These are phyloP conservation scores for Fusarium sp. DNA, from an alignment of 2,329 filamentous ascomycete genomes.

Conservation along the genomic window DNA sequence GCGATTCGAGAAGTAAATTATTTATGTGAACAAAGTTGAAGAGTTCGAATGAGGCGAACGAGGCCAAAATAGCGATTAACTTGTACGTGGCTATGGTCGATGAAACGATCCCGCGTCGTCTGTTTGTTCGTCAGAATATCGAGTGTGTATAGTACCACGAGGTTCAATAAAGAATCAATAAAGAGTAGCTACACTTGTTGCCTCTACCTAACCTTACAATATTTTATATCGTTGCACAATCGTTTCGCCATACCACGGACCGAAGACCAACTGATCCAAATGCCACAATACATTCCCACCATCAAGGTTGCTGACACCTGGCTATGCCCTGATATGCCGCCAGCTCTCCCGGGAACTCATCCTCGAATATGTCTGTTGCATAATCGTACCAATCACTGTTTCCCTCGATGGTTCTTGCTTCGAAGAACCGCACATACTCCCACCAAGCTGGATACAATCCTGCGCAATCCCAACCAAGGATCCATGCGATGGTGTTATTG, in stretches of 20 bases:
- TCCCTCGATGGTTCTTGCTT: conserved; percentile 44
- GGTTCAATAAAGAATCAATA: conserved; percentile 27
- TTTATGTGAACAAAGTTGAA: background rate
- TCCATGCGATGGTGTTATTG: conserved; percentile 41
- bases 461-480: conserved; percentile 52
- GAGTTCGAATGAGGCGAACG: background rate
- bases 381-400: conserved; percentile 53
- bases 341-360: conserved; percentile 45
- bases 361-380: conserved; percentile 48
- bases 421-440: conserved; percentile 55
- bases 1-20: conserved; percentile 69
- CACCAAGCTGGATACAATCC: conserved; percentile 54
- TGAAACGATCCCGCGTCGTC: conserved; percentile 2
- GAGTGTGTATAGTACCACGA: conserved; percentile 40
- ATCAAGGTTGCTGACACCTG: conserved; percentile 47
- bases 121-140: conserved; percentile 39
- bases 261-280: background rate
- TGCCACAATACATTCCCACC: background rate
- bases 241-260: background rate
- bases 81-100: conserved; percentile 2
- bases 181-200: conserved; percentile 24
- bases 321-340: conserved; percentile 51
- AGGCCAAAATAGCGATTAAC: conserved; percentile 31
- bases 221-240: background rate
- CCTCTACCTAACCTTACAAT: background rate